Conservation (phyloP, 2,329 filamentous ascomycete genomes). For the Trichophyton verrucosum region DNA sequence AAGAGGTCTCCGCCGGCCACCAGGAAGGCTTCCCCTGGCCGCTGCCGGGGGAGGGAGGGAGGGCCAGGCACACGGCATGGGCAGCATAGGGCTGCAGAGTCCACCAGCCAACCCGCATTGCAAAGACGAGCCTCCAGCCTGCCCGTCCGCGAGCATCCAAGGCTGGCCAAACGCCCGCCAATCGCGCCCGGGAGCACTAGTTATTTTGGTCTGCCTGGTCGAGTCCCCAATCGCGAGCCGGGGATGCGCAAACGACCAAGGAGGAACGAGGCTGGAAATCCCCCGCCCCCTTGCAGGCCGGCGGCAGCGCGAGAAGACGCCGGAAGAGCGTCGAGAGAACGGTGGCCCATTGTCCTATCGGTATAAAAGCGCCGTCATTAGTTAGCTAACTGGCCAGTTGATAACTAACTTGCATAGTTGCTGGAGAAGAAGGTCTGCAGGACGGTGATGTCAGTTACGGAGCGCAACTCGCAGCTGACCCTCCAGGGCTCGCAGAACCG, state of each 20-base stretch:
- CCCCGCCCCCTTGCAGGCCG: neutral
- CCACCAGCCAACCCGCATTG: neutral
- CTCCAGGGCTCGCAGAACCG: neutral
- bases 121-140: neutral
- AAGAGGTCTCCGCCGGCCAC: neutral
- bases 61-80: too few species aligned
- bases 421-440: too few species aligned
- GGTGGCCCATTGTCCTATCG: neutral
- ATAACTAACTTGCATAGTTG: too few species aligned
- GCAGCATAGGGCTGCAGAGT: neutral
- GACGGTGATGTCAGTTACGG: neutral
- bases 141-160: too few species aligned
- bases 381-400: too few species aligned
- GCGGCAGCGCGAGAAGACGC: neutral
- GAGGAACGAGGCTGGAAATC: neutral
- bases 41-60: neutral
- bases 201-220: neutral
- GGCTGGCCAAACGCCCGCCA: neutral
- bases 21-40: neutral
- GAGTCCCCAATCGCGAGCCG: neutral
- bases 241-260: neutral
- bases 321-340: neutral
- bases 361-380: too few species aligned
- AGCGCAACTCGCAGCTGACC: neutral
- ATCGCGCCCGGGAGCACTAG: neutral